phyloP scores from a whole-genome alignment of 2,329 filamentous ascomycete species.

The Aureobasidium mangrovei region DNA sequence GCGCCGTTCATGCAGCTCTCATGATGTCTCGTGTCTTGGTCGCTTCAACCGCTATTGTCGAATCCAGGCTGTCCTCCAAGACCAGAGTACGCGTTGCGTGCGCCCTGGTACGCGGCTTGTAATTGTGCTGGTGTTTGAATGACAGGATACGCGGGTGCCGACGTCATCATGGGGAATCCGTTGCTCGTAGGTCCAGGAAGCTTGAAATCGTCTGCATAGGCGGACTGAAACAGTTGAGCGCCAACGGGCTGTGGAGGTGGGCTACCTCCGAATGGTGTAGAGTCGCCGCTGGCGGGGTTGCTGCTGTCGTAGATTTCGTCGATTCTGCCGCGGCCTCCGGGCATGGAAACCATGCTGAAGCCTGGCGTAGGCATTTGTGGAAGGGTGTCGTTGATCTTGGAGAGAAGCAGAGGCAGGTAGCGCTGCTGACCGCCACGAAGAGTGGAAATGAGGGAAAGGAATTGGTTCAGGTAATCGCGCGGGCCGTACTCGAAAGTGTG shows the following conservation, averaged over 20 bases:
- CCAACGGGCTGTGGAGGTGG: conserved; percentile 5
- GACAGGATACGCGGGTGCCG: not conserved
- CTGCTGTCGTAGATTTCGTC: conserved; percentile 27
- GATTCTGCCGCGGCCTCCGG: conserved; percentile 18
- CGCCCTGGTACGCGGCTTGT: conserved; percentile 4
- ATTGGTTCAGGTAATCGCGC: conserved; percentile 62
- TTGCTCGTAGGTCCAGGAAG: conserved; percentile 8
- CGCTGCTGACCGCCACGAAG: conserved; percentile 68
- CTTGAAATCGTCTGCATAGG: conserved; percentile 9
- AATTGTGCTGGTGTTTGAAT: not conserved
- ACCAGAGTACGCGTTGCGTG: conserved; percentile 7
- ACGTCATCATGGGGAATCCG: conserved; percentile 7
- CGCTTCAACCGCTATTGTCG: conserved; percentile 6
- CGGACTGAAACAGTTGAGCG: conserved; percentile 4
- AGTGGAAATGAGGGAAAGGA: conserved; percentile 57
- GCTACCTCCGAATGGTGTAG: conserved; percentile 15
- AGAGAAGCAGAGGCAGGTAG: conserved; percentile 67
- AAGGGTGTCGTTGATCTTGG: conserved; percentile 58
- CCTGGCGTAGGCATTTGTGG: conserved; percentile 22
- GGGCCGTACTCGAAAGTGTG: conserved; percentile 56
- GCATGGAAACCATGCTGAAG: conserved; percentile 22
- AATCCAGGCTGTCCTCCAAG: conserved; percentile 5
- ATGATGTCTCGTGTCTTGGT: not conserved
- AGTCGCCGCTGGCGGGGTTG: conserved; percentile 21
- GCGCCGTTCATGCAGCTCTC: not conserved